phyloP scores from a whole-genome alignment of 768 basidiomycete species.

The Boletus edulis region DNA sequence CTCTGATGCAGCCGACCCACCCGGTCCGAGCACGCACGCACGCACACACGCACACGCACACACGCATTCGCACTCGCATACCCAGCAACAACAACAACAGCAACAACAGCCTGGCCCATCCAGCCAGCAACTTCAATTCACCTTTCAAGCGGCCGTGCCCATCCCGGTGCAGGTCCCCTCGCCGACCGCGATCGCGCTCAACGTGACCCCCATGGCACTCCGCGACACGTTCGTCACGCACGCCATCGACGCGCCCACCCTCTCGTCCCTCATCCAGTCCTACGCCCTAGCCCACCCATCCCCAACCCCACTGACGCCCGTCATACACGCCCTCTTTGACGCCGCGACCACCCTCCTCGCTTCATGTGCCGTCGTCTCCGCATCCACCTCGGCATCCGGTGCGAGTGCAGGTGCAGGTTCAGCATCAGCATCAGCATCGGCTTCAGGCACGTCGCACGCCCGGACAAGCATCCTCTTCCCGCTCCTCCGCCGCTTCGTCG shows the following conservation, averaged over 20 bases:
- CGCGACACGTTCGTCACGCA: conserved; percentile 33
- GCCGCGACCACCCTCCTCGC: conserved; percentile 35
- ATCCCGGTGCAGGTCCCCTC: conserved; percentile 33
- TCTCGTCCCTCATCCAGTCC: conserved; percentile 54
- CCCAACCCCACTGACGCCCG: conserved; percentile 46
- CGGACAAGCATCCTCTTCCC: conserved; percentile 11
- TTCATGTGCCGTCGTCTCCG: conserved; percentile 26
- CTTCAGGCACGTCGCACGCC: neutral
- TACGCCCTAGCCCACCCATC: conserved; percentile 49
- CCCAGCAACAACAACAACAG: conserved; percentile 20
- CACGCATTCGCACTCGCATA: neutral
- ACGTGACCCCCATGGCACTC: conserved; percentile 27
- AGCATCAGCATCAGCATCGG: conserved; percentile 6
- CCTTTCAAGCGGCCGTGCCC: conserved; percentile 43
- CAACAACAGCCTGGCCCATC: conserved; percentile 28
- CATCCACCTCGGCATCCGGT: conserved; percentile 36
- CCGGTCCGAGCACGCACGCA: conserved; percentile 34
- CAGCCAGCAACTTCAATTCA: conserved; percentile 42
- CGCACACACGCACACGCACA: conserved; percentile 23
- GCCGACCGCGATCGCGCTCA: conserved; percentile 23
- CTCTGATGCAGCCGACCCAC: conserved; percentile 13
- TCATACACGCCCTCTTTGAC: conserved; percentile 55
- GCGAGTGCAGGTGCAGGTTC: conserved; percentile 20
- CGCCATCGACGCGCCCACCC: conserved; percentile 44
- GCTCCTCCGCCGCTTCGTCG: conserved; percentile 47